A percentile compares a stretch with the other conserved stretches of the same genome.
phyloP scores from a whole-genome alignment of 108 stramenopile species.

The Schizochytrium sp. region DNA sequence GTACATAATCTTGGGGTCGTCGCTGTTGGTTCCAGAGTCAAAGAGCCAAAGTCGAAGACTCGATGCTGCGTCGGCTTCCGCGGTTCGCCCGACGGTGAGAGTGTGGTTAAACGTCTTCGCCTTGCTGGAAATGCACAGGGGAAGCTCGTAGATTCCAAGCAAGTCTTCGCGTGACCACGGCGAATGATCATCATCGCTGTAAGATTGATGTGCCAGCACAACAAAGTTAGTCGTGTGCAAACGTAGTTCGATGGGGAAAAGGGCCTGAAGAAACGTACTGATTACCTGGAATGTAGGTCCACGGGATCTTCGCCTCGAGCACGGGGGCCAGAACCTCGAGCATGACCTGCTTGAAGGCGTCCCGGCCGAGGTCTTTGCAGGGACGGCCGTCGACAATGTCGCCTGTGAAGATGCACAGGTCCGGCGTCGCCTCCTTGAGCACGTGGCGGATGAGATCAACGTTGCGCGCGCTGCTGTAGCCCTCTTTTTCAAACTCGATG shows the following conservation, averaged over 20 bases:
- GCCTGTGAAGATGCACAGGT: not conserved
- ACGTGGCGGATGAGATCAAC: not conserved
- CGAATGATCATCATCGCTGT: slow-evolving; percentile 9
- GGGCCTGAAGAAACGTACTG: not conserved
- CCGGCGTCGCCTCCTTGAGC: not conserved
- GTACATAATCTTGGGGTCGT: not conserved
- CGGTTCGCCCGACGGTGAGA: not conserved
- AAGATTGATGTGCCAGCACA: not conserved
- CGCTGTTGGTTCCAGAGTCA: not conserved
- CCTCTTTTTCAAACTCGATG: not conserved
- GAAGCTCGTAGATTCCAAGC: not conserved
- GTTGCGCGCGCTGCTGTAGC: not conserved
- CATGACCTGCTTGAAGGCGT: not conserved
- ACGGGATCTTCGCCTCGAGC: not conserved
- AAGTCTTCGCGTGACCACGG: not conserved
- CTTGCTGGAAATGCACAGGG: not conserved
- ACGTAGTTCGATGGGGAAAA: too few species aligned
- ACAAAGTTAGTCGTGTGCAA: too few species aligned
- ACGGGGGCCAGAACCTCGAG: not conserved
- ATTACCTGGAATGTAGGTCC: not conserved
- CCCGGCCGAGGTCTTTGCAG: not conserved
- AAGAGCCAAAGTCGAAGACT: not conserved
- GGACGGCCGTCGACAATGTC: not conserved
- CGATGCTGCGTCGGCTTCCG: not conserved
- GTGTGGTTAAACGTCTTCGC: slow-evolving; percentile 1